Conservation (phyloP, 345 rosid species). For the Bruguiera parviflora region DNA sequence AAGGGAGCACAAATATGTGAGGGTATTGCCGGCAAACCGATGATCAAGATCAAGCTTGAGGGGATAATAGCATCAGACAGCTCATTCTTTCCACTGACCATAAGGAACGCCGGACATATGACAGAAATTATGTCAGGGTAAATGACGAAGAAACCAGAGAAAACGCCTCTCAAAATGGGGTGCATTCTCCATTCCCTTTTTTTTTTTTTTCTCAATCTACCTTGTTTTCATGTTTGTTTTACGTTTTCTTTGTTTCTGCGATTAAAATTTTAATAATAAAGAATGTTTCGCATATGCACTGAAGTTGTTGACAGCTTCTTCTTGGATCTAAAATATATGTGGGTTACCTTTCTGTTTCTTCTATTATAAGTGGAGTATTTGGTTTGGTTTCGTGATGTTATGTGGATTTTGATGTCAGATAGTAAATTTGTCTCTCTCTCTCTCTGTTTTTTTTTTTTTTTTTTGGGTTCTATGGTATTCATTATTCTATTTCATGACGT, state of each 20-base stretch:
- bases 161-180: slow-evolving; percentile 11
- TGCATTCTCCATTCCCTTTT: background rate
- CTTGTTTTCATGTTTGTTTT: background rate
- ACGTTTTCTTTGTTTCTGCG: background rate
- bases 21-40: slow-evolving; percentile 64
- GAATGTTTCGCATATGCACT: background rate
- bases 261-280: background rate
- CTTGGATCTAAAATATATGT: slow-evolving; percentile 2
- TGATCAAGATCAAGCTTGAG: slow-evolving; percentile 40
- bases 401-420: slow-evolving; percentile 7
- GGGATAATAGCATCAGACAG: slow-evolving; percentile 46
- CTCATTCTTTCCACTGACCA: slow-evolving; percentile 35
- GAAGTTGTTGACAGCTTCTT: slow-evolving; percentile 14
- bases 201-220: background rate
- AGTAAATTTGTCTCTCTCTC: background rate
- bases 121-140: background rate
- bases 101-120: slow-evolving; percentile 8
- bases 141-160: background rate
- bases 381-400: background rate
- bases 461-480: background rate
- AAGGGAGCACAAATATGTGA: slow-evolving; percentile 60
- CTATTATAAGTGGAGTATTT: background rate
- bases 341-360: background rate
- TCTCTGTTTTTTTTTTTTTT: background rate
- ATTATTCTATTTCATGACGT: background rate